These are phyloP conservation scores for Ophiocordyceps australis DNA, from an alignment of 2,329 filamentous ascomycete genomes.

Conservation along the genomic window DNA sequence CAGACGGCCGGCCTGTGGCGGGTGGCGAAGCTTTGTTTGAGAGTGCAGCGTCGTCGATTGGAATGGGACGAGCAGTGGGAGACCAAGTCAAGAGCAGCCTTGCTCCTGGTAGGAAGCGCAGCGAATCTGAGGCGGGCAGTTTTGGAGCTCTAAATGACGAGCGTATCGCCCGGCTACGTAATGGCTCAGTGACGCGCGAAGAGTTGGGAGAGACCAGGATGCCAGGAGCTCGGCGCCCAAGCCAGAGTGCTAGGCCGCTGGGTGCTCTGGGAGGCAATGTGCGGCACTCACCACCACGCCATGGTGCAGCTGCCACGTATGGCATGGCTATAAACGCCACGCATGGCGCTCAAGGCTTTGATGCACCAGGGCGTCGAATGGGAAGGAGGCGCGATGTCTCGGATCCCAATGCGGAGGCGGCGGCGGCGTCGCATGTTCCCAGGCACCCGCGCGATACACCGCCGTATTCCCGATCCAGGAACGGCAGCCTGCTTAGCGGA, in stretches of 20 bases:
- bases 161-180: constrained; percentile 20
- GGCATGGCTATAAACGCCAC: constrained; percentile 2
- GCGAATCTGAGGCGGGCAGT: constrained; percentile 36
- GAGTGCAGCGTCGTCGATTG: too few species aligned
- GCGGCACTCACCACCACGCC: not conserved
- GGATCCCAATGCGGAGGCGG: constrained; percentile 28
- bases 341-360: constrained; percentile 1
- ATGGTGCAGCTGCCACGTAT: too few species aligned
- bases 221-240: constrained; percentile 10
- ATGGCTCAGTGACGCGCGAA: constrained; percentile 17
- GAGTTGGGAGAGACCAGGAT: constrained; percentile 11
- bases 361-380: constrained; percentile 6
- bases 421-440: constrained; percentile 24
- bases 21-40: too few species aligned
- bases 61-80: constrained; percentile 6
- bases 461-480: constrained; percentile 12
- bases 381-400: constrained; percentile 29
- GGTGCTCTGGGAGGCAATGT: constrained; percentile 27
- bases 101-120: constrained; percentile 29
- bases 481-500: constrained; percentile 14
- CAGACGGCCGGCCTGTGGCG: too few species aligned
- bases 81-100: constrained; percentile 10
- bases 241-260: constrained; percentile 20
- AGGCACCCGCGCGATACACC: constrained; percentile 17
- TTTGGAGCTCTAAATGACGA: constrained; percentile 19